A percentile compares a stretch with the other conserved stretches of the same genome.
Evolutionary conservation across 2,329 filamentous ascomycete species (phyloP).

Genomic region (Chaetomiaceae sp.): DNA sequence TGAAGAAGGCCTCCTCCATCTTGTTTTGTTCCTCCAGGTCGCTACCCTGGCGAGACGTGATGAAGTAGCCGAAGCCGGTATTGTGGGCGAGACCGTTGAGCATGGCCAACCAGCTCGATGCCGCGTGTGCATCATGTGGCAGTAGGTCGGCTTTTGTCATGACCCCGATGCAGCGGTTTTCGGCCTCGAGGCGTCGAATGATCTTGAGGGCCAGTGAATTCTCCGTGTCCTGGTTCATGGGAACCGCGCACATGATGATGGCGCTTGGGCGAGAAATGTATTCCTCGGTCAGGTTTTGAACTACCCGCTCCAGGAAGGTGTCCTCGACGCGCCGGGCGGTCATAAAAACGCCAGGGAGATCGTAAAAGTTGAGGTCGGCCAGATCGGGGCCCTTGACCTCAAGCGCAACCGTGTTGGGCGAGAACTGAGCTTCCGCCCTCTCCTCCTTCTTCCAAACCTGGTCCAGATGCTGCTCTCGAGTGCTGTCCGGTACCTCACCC

Average conservation of each 20-base stretch:
- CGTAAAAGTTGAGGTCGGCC: constrained; percentile 75
- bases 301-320: constrained; percentile 64
- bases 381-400: constrained; percentile 68
- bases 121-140: constrained; percentile 45
- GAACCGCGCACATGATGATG: constrained; percentile 70
- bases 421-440: constrained; percentile 61
- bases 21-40: constrained; percentile 47
- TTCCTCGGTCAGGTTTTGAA: constrained; percentile 62
- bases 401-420: constrained; percentile 73
- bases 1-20: constrained; percentile 52
- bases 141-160: constrained; percentile 81
- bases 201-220: constrained; percentile 67
- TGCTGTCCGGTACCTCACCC: constrained; percentile 18
- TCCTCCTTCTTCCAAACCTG: constrained; percentile 31
- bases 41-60: constrained; percentile 61
- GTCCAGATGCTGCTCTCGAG: constrained; percentile 12
- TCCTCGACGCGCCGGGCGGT: constrained; percentile 61
- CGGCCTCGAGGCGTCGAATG: constrained; percentile 53
- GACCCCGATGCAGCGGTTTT: constrained; percentile 63
- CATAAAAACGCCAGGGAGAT: constrained; percentile 77
- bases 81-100: constrained; percentile 56
- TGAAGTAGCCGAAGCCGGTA: constrained; percentile 72
- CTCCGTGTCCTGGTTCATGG: constrained; percentile 73
- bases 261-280: constrained; percentile 68
- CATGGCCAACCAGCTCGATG: constrained; percentile 59